A percentile compares a stretch with the other conserved stretches of the same genome.
Conservation (phyloP, 768 basidiomycete genomes). For the Sistotremastrum suecicum region DNA sequence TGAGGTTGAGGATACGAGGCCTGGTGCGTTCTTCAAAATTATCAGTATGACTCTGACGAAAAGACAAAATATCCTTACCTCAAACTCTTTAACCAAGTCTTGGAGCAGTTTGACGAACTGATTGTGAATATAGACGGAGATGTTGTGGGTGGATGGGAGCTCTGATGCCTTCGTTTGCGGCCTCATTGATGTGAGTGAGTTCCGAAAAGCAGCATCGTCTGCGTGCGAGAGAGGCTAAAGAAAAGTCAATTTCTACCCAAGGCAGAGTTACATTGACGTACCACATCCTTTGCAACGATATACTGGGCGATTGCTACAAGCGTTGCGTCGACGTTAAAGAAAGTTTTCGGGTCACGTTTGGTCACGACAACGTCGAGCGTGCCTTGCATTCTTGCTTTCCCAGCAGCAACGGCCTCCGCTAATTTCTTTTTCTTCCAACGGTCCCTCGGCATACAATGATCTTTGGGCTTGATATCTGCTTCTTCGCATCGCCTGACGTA, state of each 20-base stretch:
- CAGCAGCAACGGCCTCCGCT: too few relatives aligned
- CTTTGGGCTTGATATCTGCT: too few relatives aligned
- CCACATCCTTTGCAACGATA: too few relatives aligned
- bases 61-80: constrained; percentile 4
- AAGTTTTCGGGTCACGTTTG: too few relatives aligned
- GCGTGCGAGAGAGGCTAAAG: constrained; percentile 7
- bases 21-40: constrained; percentile 4
- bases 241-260: not conserved
- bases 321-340: too few relatives aligned
- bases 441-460: too few relatives aligned
- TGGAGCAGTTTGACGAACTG: constrained; percentile 4
- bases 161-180: constrained; percentile 7
- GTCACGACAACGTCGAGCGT: too few relatives aligned
- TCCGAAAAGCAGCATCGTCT: constrained; percentile 7
- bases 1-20: constrained; percentile 6
- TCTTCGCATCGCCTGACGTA: too few relatives aligned
- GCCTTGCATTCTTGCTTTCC: too few relatives aligned
- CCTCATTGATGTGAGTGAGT: constrained; percentile 9
- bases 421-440: too few relatives aligned
- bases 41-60: not conserved
- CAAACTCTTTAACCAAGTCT: constrained; percentile 1
- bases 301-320: too few relatives aligned
- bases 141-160: constrained; percentile 8
- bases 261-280: too few relatives aligned
- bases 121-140: constrained; percentile 9